Evolutionary conservation across 202 grass and related monocot genomes (phyloP).

Genomic region (Carex arenaria): DNA sequence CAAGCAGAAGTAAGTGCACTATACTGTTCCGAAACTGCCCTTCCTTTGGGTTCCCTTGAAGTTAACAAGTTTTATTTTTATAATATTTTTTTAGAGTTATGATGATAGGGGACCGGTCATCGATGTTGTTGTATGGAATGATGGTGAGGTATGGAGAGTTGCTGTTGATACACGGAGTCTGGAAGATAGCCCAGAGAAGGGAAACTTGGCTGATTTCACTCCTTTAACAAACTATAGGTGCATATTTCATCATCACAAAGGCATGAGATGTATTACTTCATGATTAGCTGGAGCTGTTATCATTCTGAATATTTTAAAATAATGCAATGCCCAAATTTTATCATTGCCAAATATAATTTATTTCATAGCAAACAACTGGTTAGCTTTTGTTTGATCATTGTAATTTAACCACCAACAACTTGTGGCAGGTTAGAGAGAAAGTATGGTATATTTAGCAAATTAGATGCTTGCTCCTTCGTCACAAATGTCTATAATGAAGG

Average conservation of each 20-base stretch:
- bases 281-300: background rate
- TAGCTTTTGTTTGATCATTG: conserved; percentile 6
- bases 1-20: conserved; percentile 75
- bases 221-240: conserved; percentile 94
- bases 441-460: conserved; percentile 92
- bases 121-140: conserved; percentile 91
- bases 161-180: conserved; percentile 88
- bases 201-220: conserved; percentile 93
- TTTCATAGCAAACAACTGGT: background rate
- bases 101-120: conserved; percentile 91
- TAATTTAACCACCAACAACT: background rate
- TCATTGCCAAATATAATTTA: background rate
- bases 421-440: conserved; percentile 73
- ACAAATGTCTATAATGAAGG: conserved; percentile 91
- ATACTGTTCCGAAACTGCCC: background rate
- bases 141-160: conserved; percentile 97
- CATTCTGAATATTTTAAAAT: background rate
- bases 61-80: background rate
- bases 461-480: conserved; percentile 95
- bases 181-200: conserved; percentile 46
- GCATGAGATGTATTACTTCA: background rate
- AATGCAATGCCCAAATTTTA: background rate
- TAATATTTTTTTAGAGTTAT: conserved; percentile 39
- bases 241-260: background rate
- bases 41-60: background rate